These are phyloP conservation scores for Rutstroemia sp. DNA, from an alignment of 2,329 filamentous ascomycete genomes.

Conservation along the genomic window DNA sequence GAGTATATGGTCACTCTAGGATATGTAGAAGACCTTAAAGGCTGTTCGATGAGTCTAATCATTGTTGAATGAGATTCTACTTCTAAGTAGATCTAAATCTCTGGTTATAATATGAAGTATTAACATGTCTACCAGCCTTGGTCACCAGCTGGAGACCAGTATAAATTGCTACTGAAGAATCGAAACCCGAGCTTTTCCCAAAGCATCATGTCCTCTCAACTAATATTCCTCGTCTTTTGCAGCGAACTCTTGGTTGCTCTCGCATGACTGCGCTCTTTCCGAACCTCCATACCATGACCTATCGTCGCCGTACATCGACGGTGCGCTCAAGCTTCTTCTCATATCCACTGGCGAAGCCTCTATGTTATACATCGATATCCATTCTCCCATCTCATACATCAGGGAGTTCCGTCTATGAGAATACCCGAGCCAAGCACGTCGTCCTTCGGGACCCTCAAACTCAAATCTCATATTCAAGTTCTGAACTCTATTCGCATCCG, in stretches of 20 bases:
- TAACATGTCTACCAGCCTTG: too few species aligned
- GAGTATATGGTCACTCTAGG: too few species aligned
- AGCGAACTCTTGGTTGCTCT: background rate
- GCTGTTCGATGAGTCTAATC: too few species aligned
- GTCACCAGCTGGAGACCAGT: too few species aligned
- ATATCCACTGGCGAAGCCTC: background rate
- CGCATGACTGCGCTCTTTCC: background rate
- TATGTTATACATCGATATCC: background rate
- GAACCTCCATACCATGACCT: background rate
- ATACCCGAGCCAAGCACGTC: constrained; percentile 4
- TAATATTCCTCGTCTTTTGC: background rate
- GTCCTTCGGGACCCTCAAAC: background rate
- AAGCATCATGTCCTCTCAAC: background rate
- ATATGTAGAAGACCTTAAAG: too few species aligned
- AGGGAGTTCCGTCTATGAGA: background rate
- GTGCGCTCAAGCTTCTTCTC: background rate
- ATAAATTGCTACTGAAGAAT: background rate
- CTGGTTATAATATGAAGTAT: too few species aligned
- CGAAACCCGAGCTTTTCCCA: background rate
- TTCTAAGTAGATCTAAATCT: too few species aligned
- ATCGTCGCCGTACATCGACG: background rate
- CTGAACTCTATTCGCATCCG: background rate
- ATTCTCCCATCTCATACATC: background rate
- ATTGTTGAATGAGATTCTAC: too few species aligned
- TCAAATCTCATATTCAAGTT: constrained; percentile 3